Conservation (phyloP, 371 early-diverging fungal genomes). For the Mucor irregularis region DNA sequence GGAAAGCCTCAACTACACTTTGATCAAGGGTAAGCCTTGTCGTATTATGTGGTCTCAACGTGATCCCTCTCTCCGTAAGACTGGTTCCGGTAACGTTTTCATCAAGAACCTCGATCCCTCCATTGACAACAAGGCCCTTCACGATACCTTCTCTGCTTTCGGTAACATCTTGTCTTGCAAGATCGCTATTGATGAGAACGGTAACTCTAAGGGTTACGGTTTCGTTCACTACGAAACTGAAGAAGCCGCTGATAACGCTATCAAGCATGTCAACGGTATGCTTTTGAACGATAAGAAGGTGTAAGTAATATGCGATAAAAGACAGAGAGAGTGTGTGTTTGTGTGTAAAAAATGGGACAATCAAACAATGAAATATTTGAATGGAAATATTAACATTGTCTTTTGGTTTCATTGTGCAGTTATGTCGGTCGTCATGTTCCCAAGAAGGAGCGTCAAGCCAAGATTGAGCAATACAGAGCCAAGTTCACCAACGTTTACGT, state of each 20-base stretch:
- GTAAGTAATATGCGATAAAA: constrained; percentile 21
- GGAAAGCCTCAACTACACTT: constrained; percentile 93
- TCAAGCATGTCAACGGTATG: constrained; percentile 98
- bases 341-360: no score
- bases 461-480: constrained; percentile 88
- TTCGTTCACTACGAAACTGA: constrained; percentile 98
- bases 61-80: constrained; percentile 93
- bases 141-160: constrained; percentile 99
- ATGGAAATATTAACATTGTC: no score
- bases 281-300: constrained; percentile 97
- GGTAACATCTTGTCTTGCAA: constrained; percentile 99
- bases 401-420: no score
- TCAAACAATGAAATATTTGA: neutral
- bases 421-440: constrained; percentile 92
- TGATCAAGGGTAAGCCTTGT: constrained; percentile 92
- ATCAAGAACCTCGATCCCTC: constrained; percentile 98
- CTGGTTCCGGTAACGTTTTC: constrained; percentile 97
- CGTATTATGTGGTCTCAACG: constrained; percentile 99
- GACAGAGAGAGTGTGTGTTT: constrained; percentile 2
- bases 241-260: constrained; percentile 96
- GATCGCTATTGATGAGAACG: constrained; percentile 89
- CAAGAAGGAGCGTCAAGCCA: constrained; percentile 91
- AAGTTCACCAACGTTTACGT: constrained; percentile 98
- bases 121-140: constrained; percentile 97
- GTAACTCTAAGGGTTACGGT: constrained; percentile 94